Evolutionary conservation across 345 rosid genomes (phyloP).

Genomic region (Xanthoceras sorbifolium): DNA sequence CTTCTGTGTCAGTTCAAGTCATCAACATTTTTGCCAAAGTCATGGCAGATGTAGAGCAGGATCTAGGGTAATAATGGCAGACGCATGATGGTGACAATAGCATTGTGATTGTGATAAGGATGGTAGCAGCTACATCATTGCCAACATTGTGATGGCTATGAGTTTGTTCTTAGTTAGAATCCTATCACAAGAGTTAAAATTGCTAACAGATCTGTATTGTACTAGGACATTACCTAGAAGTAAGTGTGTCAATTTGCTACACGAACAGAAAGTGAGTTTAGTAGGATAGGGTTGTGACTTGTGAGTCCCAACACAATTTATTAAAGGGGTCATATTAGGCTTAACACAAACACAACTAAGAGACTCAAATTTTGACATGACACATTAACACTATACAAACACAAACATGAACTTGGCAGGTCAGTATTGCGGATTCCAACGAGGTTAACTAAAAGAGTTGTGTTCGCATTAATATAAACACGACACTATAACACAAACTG

Average conservation of each 20-base stretch:
- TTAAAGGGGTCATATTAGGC: too few species aligned
- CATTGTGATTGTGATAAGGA: neutral
- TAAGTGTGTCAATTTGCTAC: neutral
- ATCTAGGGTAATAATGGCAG: neutral
- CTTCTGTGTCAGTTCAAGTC: neutral
- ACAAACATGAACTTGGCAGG: neutral
- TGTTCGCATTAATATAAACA: neutral
- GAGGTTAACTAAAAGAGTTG: neutral
- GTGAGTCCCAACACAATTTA: neutral
- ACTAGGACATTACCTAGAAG: too few species aligned
- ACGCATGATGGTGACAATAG: neutral
- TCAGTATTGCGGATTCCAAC: neutral
- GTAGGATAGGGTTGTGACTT: neutral
- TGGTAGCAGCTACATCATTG: neutral
- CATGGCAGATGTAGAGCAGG: neutral
- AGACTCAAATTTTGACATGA: neutral
- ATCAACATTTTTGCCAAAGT: neutral
- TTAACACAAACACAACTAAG: neutral
- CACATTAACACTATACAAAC: neutral
- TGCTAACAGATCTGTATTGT: neutral
- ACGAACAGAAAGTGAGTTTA: neutral
- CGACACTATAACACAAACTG: too few species aligned
- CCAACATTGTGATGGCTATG: neutral
- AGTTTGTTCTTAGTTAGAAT: neutral
- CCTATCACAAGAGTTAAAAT: too few species aligned